phyloP scores from a whole-genome alignment of 257 asterid genomes.

The Knoxia roxburghii region DNA sequence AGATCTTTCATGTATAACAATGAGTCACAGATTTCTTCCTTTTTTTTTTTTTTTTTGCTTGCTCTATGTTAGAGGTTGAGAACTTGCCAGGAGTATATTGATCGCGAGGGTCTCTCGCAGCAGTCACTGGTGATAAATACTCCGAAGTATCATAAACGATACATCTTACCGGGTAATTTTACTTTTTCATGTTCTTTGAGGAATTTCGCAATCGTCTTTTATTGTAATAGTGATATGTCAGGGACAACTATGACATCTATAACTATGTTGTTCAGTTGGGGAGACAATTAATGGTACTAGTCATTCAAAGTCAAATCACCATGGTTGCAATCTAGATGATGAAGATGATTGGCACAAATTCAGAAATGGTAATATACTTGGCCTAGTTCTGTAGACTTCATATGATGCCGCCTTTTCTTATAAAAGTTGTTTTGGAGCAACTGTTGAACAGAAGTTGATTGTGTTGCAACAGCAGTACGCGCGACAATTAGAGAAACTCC shows the following conservation, averaged over 20 bases:
- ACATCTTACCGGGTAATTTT: constrained; percentile 72
- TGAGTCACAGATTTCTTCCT: constrained; percentile 1
- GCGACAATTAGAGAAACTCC: constrained; percentile 70
- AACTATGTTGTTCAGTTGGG: constrained; percentile 43
- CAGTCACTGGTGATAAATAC: constrained; percentile 81
- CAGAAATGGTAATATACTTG: constrained; percentile 44
- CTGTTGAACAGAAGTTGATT: constrained; percentile 1
- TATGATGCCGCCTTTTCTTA: not conserved
- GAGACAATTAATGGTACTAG: constrained; percentile 58
- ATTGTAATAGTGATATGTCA: not conserved
- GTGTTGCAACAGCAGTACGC: constrained; percentile 47
- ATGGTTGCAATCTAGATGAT: constrained; percentile 63
- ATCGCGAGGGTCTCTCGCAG: constrained; percentile 83
- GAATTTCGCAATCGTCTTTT: constrained; percentile 2
- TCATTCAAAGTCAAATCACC: constrained; percentile 48
- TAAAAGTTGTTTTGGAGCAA: not conserved
- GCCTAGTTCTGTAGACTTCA: not conserved
- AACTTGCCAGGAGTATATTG: constrained; percentile 78
- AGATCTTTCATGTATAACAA: not conserved
- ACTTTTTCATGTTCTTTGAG: constrained; percentile 2
- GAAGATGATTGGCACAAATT: constrained; percentile 69
- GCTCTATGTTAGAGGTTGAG: constrained; percentile 73
- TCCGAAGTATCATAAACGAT: constrained; percentile 78
- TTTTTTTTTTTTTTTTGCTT: constrained; percentile 17
- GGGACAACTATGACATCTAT: not conserved